These are phyloP conservation scores for Lasiodiplodia hormozganensis DNA, from an alignment of 2,329 filamentous ascomycete genomes.

Conservation along the genomic window DNA sequence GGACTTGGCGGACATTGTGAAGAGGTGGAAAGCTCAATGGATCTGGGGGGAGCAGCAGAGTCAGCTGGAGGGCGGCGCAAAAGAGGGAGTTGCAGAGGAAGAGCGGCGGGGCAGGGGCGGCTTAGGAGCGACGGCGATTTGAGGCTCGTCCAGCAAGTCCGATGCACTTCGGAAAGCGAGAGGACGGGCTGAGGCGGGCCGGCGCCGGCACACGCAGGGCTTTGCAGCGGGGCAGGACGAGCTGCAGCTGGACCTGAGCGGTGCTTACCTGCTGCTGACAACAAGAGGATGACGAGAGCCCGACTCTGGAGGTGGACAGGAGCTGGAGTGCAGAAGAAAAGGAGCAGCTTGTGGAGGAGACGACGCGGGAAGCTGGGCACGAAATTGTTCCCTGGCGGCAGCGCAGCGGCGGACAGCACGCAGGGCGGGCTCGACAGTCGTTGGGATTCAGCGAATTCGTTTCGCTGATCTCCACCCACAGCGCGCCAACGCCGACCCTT, in stretches of 20 bases:
- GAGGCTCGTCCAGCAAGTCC: constrained; percentile 10
- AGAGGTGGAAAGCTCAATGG: constrained; percentile 25
- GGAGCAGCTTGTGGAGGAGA: neutral
- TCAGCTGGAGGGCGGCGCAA: constrained; percentile 11
- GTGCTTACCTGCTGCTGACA: constrained; percentile 21
- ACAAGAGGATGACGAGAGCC: constrained; percentile 15
- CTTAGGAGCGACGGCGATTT: constrained; percentile 15
- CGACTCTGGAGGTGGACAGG: neutral
- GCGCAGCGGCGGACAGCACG: constrained; percentile 13
- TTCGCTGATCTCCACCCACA: constrained; percentile 1
- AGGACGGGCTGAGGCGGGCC: neutral
- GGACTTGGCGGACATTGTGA: constrained; percentile 89
- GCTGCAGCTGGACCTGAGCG: constrained; percentile 1
- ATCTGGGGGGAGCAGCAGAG: neutral
- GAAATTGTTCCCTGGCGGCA: constrained; percentile 15
- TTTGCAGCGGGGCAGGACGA: neutral
- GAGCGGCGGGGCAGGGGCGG: neutral
- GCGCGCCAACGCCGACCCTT: neutral
- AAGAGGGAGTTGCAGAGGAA: constrained; percentile 18
- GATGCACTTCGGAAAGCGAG: constrained; percentile 16
- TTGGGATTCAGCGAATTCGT: constrained; percentile 1
- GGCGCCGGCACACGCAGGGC: constrained; percentile 15
- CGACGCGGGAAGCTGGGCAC: constrained; percentile 6
- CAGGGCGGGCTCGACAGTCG: constrained; percentile 1
- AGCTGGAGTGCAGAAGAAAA: neutral